These are phyloP conservation scores for Pulchroboletus neoregius DNA, from an alignment of 1,284 basidiomycete genomes.

Conservation along the genomic window DNA sequence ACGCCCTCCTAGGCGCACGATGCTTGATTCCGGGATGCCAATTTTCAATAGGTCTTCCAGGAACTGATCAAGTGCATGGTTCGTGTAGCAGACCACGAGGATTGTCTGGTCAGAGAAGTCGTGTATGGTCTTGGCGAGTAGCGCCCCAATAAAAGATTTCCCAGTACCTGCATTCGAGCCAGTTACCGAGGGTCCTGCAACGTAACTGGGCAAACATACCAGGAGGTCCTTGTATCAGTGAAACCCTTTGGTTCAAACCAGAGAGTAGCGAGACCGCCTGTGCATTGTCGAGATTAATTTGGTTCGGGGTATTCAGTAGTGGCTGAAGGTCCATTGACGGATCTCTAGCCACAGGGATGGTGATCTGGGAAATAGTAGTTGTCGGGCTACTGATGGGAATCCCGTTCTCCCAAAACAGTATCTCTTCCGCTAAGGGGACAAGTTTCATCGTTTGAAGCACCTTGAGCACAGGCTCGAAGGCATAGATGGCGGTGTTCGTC, in stretches of 20 bases:
- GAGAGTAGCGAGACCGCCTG: conserved; percentile 49
- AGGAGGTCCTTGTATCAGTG: conserved; percentile 64
- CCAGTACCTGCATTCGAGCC: conserved; percentile 48
- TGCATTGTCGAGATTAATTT: conserved; percentile 47
- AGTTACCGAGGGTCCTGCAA: not conserved
- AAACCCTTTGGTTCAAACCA: conserved; percentile 50
- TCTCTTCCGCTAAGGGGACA: conserved; percentile 45
- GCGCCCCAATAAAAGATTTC: conserved; percentile 63
- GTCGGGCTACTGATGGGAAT: conserved; percentile 12
- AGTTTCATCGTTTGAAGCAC: conserved; percentile 44
- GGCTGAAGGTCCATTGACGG: conserved; percentile 41
- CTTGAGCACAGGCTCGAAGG: conserved; percentile 56
- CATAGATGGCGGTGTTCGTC: conserved; percentile 56
- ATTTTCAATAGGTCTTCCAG: conserved; percentile 55
- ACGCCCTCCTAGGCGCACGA: conserved; percentile 56
- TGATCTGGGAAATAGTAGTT: conserved; percentile 24
- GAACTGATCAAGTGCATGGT: conserved; percentile 65
- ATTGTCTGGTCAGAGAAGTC: conserved; percentile 44
- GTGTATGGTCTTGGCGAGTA: conserved; percentile 54
- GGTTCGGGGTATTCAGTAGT: conserved; percentile 35
- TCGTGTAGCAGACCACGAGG: conserved; percentile 64
- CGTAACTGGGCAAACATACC: conserved; percentile 37
- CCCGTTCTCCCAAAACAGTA: conserved; percentile 50
- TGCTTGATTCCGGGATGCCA: conserved; percentile 44
- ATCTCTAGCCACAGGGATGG: conserved; percentile 34